Evolutionary conservation across 805 yeast species (phyloP).

Genomic region (Saccharomycopsis guyanensis): DNA sequence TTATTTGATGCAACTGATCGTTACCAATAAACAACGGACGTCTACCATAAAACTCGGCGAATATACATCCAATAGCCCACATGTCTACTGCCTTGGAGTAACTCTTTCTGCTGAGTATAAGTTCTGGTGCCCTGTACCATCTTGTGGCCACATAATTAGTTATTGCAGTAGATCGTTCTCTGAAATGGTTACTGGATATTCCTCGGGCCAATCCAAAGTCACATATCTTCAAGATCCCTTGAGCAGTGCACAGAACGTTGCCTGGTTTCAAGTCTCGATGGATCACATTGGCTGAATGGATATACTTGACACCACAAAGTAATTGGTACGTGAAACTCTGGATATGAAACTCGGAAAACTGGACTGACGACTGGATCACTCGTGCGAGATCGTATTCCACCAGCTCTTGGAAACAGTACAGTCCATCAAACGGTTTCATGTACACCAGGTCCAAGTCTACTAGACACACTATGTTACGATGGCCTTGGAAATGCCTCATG

Average conservation of each 20-base stretch:
- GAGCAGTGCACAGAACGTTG: conserved; percentile 66
- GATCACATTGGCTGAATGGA: conserved; percentile 86
- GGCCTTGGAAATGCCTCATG: conserved; percentile 80
- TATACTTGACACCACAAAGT: conserved; percentile 77
- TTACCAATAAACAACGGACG: conserved; percentile 75
- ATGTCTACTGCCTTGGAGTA: conserved; percentile 73
- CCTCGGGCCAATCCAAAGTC: conserved; percentile 94
- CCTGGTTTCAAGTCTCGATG: conserved; percentile 94
- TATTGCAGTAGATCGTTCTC: conserved; percentile 23
- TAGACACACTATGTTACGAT: conserved; percentile 68
- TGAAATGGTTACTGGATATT: conserved; percentile 32
- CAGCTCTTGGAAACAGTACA: conserved; percentile 83
- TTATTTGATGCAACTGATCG: conserved; percentile 62
- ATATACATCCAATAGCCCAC: conserved; percentile 92
- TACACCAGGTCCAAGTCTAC: conserved; percentile 67
- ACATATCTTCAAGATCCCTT: conserved; percentile 76
- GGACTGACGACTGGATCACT: conserved; percentile 71
- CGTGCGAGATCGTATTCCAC: conserved; percentile 74
- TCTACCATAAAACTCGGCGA: conserved; percentile 78
- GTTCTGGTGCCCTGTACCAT: conserved; percentile 94
- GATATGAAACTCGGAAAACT: conserved; percentile 78
- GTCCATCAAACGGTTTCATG: conserved; percentile 67
- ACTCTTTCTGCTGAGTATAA: conserved; percentile 50
- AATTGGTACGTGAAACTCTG: conserved; percentile 73
- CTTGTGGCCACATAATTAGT: conserved; percentile 89